phyloP scores from a whole-genome alignment of 2,329 filamentous ascomycete genomes.

The Ophiocordyceps polyrhachis-furcata region DNA sequence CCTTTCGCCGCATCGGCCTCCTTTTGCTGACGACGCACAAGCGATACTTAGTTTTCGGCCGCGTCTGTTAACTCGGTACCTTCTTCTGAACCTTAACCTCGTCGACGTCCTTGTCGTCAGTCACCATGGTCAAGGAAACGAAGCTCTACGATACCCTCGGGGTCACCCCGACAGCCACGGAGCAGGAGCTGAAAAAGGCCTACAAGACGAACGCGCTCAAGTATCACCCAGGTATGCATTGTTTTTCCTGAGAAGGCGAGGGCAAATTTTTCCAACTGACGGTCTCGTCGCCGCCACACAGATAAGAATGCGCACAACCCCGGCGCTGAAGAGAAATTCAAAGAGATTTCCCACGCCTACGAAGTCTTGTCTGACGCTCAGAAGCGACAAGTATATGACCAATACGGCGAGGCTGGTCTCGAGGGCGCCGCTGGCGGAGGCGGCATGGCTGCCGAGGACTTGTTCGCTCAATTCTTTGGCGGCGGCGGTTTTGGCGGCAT shows the following conservation, averaged over 20 bases:
- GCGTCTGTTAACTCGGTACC: too few relatives aligned
- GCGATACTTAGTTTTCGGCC: too few relatives aligned
- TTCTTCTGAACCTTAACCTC: too few relatives aligned
- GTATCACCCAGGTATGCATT: constrained; percentile 56
- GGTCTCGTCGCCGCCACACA: constrained; percentile 17
- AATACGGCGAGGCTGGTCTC: constrained; percentile 92
- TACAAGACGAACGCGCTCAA: constrained; percentile 74
- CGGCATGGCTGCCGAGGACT: constrained; percentile 89
- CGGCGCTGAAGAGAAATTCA: constrained; percentile 91
- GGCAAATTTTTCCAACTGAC: neutral
- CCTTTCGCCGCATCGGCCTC: neutral
- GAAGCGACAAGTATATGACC: constrained; percentile 84
- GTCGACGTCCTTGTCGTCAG: constrained; percentile 2
- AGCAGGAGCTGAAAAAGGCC: constrained; percentile 77
- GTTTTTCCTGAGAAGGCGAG: neutral
- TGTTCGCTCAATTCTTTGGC: constrained; percentile 95
- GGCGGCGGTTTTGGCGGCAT: constrained; percentile 44
- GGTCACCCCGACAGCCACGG: constrained; percentile 59
- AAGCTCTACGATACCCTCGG: constrained; percentile 51
- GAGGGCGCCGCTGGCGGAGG: constrained; percentile 65
- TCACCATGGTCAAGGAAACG: constrained; percentile 41
- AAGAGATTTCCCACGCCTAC: constrained; percentile 90
- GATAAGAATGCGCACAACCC: constrained; percentile 96
- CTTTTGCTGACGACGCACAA: neutral
- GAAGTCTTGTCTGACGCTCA: constrained; percentile 84